Percentiles rank a stretch among this genome's conserved stretches.
Evolutionary conservation across 768 basidiomycete species (phyloP).

Genomic region (Leccinum ochraceum): DNA sequence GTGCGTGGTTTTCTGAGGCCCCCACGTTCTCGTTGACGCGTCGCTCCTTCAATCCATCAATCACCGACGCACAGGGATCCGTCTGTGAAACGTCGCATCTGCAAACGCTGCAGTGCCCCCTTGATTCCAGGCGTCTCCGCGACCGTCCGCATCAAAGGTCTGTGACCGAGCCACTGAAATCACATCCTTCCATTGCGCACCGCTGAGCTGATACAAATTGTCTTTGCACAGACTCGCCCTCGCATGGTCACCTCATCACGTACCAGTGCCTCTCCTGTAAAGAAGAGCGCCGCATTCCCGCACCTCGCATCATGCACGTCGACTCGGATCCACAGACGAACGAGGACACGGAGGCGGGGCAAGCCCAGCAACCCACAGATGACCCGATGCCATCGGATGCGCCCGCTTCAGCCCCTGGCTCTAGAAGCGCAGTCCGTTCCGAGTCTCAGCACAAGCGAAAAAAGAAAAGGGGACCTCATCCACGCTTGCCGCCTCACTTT

Average conservation of each 20-base stretch:
- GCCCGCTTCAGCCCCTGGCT: not conserved
- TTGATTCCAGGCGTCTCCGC: constrained; percentile 71
- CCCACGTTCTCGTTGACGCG: not conserved
- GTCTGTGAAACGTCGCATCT: constrained; percentile 77
- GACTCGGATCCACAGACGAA: not conserved
- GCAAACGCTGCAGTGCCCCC: constrained; percentile 63
- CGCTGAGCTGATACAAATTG: constrained; percentile 17
- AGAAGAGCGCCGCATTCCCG: constrained; percentile 64
- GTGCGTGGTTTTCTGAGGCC: constrained; percentile 48
- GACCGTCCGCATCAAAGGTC: constrained; percentile 65
- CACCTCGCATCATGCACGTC: constrained; percentile 46
- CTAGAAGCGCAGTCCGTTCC: not conserved
- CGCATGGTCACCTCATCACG: constrained; percentile 55
- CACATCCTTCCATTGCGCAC: not conserved
- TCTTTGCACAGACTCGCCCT: constrained; percentile 37
- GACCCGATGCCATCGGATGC: not conserved
- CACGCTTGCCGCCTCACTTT: constrained; percentile 60
- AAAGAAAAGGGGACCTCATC: constrained; percentile 21
- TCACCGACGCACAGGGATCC: constrained; percentile 63
- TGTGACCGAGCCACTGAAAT: constrained; percentile 14
- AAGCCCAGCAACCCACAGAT: not conserved
- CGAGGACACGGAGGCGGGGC: not conserved
- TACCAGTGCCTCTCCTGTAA: constrained; percentile 63
- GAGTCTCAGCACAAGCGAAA: constrained; percentile 10
- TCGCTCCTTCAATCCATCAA: not conserved